Evolutionary conservation across 352 stramenopile genomes (phyloP).

Genomic region (Globisporangium spiculum): DNA sequence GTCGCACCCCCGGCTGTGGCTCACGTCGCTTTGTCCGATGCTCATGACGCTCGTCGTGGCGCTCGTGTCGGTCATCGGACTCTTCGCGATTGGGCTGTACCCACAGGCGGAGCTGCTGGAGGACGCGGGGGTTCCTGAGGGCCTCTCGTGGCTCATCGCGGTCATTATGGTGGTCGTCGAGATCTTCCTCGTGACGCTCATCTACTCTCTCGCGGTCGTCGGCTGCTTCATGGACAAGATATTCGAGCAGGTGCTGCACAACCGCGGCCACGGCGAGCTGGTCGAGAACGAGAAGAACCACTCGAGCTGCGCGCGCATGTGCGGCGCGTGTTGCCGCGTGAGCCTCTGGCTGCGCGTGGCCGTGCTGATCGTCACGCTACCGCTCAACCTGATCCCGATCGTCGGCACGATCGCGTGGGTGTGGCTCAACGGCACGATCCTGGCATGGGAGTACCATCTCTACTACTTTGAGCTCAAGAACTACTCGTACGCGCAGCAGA

Average conservation of each 20-base stretch:
- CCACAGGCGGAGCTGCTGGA: constrained; percentile 46
- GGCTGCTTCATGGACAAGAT: constrained; percentile 61
- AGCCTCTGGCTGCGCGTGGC: constrained; percentile 45
- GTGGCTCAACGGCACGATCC: constrained; percentile 65
- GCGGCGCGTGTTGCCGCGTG: constrained; percentile 54
- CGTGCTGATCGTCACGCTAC: constrained; percentile 58
- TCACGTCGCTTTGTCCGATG: constrained; percentile 48
- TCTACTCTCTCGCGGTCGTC: constrained; percentile 58
- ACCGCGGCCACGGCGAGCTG: constrained; percentile 44
- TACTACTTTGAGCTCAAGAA: constrained; percentile 79
- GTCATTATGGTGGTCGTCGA: constrained; percentile 61
- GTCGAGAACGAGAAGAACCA: constrained; percentile 46
- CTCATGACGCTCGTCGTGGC: constrained; percentile 55
- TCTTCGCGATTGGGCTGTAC: constrained; percentile 44
- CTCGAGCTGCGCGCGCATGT: constrained; percentile 40
- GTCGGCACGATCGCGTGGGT: constrained; percentile 59
- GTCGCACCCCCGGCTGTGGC: constrained; percentile 58
- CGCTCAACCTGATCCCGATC: constrained; percentile 67
- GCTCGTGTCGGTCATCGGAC: constrained; percentile 35
- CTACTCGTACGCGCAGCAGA: constrained; percentile 53
- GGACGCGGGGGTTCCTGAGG: constrained; percentile 29
- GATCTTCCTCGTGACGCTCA: constrained; percentile 70
- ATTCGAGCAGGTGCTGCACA: constrained; percentile 56
- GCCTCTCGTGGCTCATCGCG: constrained; percentile 55
- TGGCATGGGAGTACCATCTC: constrained; percentile 72